These are phyloP conservation scores for Nothophoma quercina DNA, from an alignment of 2,329 filamentous ascomycete genomes.

Conservation along the genomic window DNA sequence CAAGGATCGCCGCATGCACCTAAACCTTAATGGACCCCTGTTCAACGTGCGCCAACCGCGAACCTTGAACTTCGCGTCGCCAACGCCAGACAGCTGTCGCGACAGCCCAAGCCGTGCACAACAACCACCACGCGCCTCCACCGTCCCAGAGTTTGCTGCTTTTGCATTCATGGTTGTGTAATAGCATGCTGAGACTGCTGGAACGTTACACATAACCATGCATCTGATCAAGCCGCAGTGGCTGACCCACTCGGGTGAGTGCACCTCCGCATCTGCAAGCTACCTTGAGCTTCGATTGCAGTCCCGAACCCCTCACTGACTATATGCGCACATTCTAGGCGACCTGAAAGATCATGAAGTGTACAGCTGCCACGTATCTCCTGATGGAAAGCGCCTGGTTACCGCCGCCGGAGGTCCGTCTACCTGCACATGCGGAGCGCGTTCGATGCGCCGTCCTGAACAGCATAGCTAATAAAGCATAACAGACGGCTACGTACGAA, in stretches of 20 bases:
- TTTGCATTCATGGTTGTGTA: conserved; percentile 33
- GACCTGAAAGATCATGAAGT: conserved; percentile 99
- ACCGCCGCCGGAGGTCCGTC: conserved; percentile 87
- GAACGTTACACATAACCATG: conserved; percentile 48
- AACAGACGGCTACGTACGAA: conserved; percentile 90
- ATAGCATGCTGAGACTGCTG: conserved; percentile 33
- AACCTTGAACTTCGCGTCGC: conserved; percentile 42
- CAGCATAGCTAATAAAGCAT: conserved; percentile 24
- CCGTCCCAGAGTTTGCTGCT: conserved; percentile 4
- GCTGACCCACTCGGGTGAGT: conserved; percentile 87
- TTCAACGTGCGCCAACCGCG: conserved; percentile 33
- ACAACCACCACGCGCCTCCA: conserved; percentile 23
- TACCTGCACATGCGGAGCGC: conserved; percentile 22
- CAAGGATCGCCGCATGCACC: conserved; percentile 40
- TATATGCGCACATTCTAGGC: conserved; percentile 59
- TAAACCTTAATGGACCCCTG: conserved; percentile 42
- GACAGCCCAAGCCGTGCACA: conserved; percentile 29
- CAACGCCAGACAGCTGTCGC: conserved; percentile 41
- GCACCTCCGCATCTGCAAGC: conserved; percentile 23
- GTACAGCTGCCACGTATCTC: conserved; percentile 96
- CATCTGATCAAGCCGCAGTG: conserved; percentile 89
- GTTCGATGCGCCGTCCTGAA: conserved; percentile 27
- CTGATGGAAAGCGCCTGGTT: conserved; percentile 88
- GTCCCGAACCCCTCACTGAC: conserved; percentile 21
- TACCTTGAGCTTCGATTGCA: conserved; percentile 1